Evolutionary conservation across 2,329 filamentous ascomycete species (phyloP), one percentile per base, ranked within the genome.

Genomic region (Shiraia sp.): DNA sequence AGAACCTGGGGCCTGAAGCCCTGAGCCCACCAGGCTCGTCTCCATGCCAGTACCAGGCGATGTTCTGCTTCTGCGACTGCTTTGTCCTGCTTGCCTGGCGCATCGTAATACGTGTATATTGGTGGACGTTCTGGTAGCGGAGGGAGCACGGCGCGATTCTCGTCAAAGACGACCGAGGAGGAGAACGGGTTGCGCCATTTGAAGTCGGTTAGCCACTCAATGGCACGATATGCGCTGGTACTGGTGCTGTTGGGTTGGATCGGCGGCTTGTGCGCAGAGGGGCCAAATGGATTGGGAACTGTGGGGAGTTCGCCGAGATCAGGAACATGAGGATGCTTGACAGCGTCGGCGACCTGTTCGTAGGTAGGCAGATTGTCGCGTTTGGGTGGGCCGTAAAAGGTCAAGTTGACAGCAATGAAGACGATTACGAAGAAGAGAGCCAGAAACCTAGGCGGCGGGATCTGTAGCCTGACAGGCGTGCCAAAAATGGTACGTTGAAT

Each of bases 131-230:
- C 74, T 32, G 68, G 72, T 19, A 95, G 74, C 2, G 88, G 88
- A 32, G 93, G 93, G 3, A 97, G 82, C 40, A 97, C 80, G 6
- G 87, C 85, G 39, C 90, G 80, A 60, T 87, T 86, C 66, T 95
- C 87, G 62, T 96, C 91, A 42, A 93, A 78, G 0, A 82, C 83
- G 43, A 93, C 77, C 12, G 83, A 81, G 30, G 85, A 90, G 13
- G 90, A 96, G 68, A 96, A 97, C 2, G 91, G 89, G 47, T 87
- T 88, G 57, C 88, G 79, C 90, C 91, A 97, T 65, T 86, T 89
- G 84, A 87, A 95, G 68, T 95, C 85, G 51, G 82, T 85, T 71
- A 90, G 88, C 92, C 92, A 97, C 45, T 83, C 85, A 24, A 87
- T 85, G 47, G 87, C 87, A 35, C 85, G 87, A 40, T 64, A 66